Conservation (phyloP, 192 early-diverging fungal species). For the Geranomyces variabilis region DNA sequence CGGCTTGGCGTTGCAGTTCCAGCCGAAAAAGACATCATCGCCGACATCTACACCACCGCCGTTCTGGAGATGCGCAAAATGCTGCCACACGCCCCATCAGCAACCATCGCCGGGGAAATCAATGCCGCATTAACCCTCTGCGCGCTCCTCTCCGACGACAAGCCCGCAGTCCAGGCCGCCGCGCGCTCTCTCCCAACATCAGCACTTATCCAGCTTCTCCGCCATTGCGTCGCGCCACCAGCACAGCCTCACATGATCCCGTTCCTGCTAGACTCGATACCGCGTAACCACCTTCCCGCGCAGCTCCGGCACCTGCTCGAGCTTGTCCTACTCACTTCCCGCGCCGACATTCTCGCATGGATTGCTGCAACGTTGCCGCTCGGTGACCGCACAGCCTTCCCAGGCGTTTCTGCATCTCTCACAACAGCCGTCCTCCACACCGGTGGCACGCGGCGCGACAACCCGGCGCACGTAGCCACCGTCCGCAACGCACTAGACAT, state of each 20-base stretch:
- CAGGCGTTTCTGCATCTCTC: too few species aligned
- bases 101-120: neutral
- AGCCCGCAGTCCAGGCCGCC: neutral
- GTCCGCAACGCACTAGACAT: neutral
- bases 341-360: neutral
- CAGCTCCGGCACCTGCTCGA: neutral
- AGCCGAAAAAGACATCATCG: neutral
- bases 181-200: neutral
- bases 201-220: slow-evolving; percentile 4
- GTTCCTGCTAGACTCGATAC: neutral
- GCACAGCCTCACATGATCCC: neutral
- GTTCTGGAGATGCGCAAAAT: neutral
- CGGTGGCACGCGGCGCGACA: neutral
- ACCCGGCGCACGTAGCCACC: neutral
- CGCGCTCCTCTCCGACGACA: neutral
- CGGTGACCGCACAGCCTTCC: too few species aligned
- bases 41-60: neutral
- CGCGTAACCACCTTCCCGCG: neutral
- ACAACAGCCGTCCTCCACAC: neutral
- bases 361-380: neutral
- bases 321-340: slow-evolving; percentile 1
- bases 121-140: neutral
- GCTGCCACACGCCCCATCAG: neutral
- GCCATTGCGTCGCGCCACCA: neutral
- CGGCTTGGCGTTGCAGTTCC: neutral